phyloP scores from a whole-genome alignment of 78 protist species.

The Speleostelium caveatum region DNA sequence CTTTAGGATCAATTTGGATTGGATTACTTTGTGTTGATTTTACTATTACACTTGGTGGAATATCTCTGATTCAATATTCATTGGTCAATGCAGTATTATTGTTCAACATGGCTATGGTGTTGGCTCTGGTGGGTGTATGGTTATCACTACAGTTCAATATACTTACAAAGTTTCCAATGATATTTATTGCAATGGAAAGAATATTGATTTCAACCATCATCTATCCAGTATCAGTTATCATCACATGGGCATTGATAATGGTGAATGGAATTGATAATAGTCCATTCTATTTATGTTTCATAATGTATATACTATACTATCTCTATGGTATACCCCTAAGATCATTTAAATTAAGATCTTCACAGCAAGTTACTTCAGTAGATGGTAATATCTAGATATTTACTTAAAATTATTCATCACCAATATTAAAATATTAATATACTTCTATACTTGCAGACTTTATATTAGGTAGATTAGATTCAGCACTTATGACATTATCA shows the following conservation, averaged over 20 bases:
- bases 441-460: background rate
- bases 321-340: conserved; percentile 32
- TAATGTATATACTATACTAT: background rate
- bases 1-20: conserved; percentile 30
- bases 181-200: conserved; percentile 30
- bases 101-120: conserved; percentile 28
- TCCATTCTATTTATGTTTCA: conserved; percentile 15
- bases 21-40: conserved; percentile 33
- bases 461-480: conserved; percentile 50
- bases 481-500: conserved; percentile 35
- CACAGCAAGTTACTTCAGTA: conserved; percentile 14
- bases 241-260: conserved; percentile 26
- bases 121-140: conserved; percentile 49
- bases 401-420: background rate
- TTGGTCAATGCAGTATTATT: conserved; percentile 28
- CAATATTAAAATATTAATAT: background rate
- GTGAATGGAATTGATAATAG: conserved; percentile 16
- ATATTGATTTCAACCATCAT: conserved; percentile 2
- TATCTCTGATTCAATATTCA: conserved; percentile 30
- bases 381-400: conserved; percentile 17
- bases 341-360: conserved; percentile 46
- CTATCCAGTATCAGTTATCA: conserved; percentile 27
- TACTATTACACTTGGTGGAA: conserved; percentile 4
- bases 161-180: too few species aligned
- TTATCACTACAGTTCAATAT: conserved; percentile 36